Evolutionary conservation across 1,284 basidiomycete genomes (phyloP).

Genomic region (Cutaneotrichosporon dermatis): DNA sequence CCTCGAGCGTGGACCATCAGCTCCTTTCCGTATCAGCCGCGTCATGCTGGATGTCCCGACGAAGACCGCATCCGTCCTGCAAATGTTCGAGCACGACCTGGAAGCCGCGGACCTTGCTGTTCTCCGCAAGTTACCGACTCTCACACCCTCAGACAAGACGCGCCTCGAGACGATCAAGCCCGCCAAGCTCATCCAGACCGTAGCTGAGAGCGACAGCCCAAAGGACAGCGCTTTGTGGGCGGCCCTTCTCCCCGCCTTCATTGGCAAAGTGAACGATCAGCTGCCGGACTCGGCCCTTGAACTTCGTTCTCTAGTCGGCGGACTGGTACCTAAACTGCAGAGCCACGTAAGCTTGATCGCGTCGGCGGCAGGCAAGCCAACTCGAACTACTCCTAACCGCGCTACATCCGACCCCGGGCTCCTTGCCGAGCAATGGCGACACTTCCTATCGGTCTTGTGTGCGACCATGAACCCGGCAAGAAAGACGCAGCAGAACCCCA

Average conservation of each 20-base stretch:
- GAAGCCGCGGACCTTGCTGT: constrained; percentile 37
- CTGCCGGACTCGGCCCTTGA: constrained; percentile 46
- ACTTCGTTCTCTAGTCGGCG: constrained; percentile 44
- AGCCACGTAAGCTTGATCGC: constrained; percentile 45
- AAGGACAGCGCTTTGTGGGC: constrained; percentile 50
- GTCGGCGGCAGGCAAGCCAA: constrained; percentile 12
- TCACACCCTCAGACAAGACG: constrained; percentile 31
- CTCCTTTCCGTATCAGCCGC: constrained; percentile 41
- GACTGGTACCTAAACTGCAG: constrained; percentile 48
- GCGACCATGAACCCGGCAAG: constrained; percentile 60
- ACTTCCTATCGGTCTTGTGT: constrained; percentile 78
- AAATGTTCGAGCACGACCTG: constrained; percentile 32
- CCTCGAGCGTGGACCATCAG: constrained; percentile 33
- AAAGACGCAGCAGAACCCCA: constrained; percentile 52
- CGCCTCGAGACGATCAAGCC: constrained; percentile 35
- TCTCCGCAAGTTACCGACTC: constrained; percentile 34
- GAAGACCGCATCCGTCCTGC: constrained; percentile 22
- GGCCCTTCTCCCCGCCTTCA: constrained; percentile 46
- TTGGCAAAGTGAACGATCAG: constrained; percentile 41
- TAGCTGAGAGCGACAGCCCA: constrained; percentile 49
- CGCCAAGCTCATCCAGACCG: constrained; percentile 28
- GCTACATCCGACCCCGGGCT: constrained; percentile 57
- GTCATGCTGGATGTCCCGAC: constrained; percentile 23
- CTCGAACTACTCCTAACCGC: constrained; percentile 5
- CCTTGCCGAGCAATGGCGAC: constrained; percentile 78